These are phyloP conservation scores for Fusarium lyarnte DNA, from an alignment of 2,329 filamentous ascomycete species.

Conservation along the genomic window DNA sequence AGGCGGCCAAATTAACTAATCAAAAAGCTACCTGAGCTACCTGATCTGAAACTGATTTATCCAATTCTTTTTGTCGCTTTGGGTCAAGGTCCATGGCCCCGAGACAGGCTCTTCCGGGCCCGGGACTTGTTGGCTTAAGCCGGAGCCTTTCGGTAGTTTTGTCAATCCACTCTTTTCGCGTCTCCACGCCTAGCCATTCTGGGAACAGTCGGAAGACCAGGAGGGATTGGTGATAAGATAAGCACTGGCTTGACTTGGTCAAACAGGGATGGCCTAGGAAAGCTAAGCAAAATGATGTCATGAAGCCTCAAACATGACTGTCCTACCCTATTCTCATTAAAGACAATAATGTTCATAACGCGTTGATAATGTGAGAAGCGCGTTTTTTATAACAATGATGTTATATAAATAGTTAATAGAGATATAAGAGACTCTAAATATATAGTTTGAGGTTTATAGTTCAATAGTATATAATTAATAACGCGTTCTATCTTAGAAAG, in stretches of 20 bases:
- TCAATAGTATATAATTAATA: rapidly evolving
- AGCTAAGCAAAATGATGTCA: not conserved
- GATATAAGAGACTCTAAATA: rapidly evolving
- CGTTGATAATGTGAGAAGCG: not conserved
- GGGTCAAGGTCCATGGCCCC: not conserved
- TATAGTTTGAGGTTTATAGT: rapidly evolving
- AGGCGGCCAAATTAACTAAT: not conserved
- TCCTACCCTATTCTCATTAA: not conserved
- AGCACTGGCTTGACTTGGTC: not conserved
- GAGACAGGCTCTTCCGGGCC: not conserved
- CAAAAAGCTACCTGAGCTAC: rapidly evolving
- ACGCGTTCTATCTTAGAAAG: not conserved
- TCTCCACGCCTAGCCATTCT: not conserved
- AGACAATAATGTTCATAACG: not conserved
- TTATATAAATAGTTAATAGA: rapidly evolving
- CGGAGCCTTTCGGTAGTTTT: not conserved
- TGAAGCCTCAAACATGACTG: not conserved
- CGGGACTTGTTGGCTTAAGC: not conserved
- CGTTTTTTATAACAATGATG: not conserved
- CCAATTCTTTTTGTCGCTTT: not conserved
- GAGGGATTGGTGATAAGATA: not conserved
- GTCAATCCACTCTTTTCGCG: not conserved
- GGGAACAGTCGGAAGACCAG: not conserved
- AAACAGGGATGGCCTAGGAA: not conserved
- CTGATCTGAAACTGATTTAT: not conserved